Percentiles rank a stretch among this genome's conserved stretches.
These are phyloP conservation scores for Plasmodium reichenowi DNA, from an alignment of 169 alveolate genomes.

Conservation along the genomic window DNA sequence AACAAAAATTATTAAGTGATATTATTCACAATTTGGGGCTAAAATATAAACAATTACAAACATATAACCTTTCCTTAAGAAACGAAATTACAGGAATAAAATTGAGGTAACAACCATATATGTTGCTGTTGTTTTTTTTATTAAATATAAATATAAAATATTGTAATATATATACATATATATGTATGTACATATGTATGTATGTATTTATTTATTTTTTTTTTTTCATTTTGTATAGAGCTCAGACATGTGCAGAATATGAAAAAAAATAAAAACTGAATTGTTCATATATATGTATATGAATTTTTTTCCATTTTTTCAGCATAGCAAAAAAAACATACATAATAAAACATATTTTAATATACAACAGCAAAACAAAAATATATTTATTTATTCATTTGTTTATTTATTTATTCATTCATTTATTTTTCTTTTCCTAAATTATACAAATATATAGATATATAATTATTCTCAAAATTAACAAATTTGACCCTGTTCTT, in stretches of 20 bases:
- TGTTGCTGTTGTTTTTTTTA: background rate
- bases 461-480: too few species aligned
- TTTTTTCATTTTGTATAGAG: conserved; percentile 30
- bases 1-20: conserved; percentile 70
- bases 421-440: too few species aligned
- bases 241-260: conserved; percentile 36
- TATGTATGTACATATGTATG: background rate
- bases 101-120: conserved; percentile 22
- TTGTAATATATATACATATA: too few species aligned
- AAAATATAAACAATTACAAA: conserved; percentile 72
- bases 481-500: too few species aligned
- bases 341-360: too few species aligned
- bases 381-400: too few species aligned
- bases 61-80: conserved; percentile 66
- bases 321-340: too few species aligned
- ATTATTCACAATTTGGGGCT: conserved; percentile 65
- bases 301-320: too few species aligned
- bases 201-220: background rate
- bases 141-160: background rate
- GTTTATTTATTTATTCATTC: too few species aligned
- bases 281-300: too few species aligned
- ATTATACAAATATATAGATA: too few species aligned
- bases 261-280: conserved; percentile 31
- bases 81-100: conserved; percentile 72
- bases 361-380: too few species aligned